Percentiles rank a stretch among this genome's conserved stretches.
Conservation (phyloP, 306 rosid genomes). For the Carpinus fangiana region DNA sequence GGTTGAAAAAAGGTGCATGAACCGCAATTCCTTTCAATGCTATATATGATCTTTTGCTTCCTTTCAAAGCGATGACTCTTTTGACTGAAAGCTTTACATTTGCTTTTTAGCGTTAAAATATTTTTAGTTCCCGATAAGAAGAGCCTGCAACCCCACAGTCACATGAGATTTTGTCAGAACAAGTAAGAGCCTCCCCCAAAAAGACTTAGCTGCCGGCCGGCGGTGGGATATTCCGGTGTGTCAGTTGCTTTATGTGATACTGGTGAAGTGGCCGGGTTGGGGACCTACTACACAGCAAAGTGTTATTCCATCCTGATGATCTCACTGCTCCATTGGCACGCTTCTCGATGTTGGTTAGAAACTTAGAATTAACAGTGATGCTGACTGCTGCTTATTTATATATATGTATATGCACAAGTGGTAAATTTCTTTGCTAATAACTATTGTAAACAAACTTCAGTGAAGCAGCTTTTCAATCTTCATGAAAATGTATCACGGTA, state of each 20-base stretch:
- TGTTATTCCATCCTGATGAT: conserved; percentile 10
- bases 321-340: conserved; percentile 36
- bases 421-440: conserved; percentile 26
- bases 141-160: conserved; percentile 56
- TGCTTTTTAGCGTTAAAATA: conserved; percentile 31
- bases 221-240: not conserved
- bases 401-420: not conserved
- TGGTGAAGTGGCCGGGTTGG: not conserved
- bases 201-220: not conserved
- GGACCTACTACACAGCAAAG: not conserved
- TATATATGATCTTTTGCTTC: too few species aligned
- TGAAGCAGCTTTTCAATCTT: conserved; percentile 33
- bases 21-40: conserved; percentile 25
- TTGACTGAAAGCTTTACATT: conserved; percentile 31
- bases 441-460: conserved; percentile 33
- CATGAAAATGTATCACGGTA: conserved; percentile 32
- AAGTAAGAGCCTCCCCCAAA: not conserved
- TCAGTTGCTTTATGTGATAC: not conserved
- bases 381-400: conserved; percentile 6
- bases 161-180: conserved; percentile 80
- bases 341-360: conserved; percentile 48
- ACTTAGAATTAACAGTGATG: conserved; percentile 36
- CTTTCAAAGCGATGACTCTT: conserved; percentile 18
- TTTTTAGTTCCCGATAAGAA: conserved; percentile 29
- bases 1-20: conserved; percentile 58